phyloP scores from a whole-genome alignment of 495 filamentous ascomycete species.

The Talaromyces liani region DNA sequence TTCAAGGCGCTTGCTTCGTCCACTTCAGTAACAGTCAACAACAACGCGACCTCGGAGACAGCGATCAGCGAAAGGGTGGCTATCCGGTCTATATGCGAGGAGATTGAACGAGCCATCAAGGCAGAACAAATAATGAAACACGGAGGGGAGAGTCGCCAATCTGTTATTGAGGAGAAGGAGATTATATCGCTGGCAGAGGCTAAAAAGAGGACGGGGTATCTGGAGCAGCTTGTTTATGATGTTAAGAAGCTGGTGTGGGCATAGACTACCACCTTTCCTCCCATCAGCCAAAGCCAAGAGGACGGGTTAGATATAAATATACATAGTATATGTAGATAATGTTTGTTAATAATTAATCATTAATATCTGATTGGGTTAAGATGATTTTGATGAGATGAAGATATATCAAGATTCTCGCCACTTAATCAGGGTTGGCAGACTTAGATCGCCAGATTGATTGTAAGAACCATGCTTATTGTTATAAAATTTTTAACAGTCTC shows the following conservation, averaged over 20 bases:
- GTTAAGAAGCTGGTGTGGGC: constrained; percentile 93
- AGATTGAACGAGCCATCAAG: constrained; percentile 41
- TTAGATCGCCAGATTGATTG: too few relatives aligned
- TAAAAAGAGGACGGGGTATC: constrained; percentile 73
- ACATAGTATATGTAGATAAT: neutral
- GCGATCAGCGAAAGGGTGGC: constrained; percentile 60
- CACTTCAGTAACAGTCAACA: constrained; percentile 34
- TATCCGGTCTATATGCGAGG: constrained; percentile 60
- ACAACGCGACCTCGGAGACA: constrained; percentile 13
- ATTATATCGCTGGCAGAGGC: constrained; percentile 79
- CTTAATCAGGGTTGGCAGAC: too few relatives aligned
- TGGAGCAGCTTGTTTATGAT: constrained; percentile 79
- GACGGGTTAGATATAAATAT: neutral
- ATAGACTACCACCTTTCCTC: constrained; percentile 20
- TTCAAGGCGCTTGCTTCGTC: constrained; percentile 43
- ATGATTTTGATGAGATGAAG: neutral
- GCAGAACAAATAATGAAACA: constrained; percentile 13
- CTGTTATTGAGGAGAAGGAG: constrained; percentile 57
- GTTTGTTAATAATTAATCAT: neutral
- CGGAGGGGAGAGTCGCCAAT: constrained; percentile 14
- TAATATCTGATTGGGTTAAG: neutral
- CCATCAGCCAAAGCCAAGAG: too few relatives aligned
- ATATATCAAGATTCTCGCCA: neutral
- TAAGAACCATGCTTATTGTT: too few relatives aligned
- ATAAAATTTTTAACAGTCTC: too few relatives aligned